A percentile compares a stretch with the other conserved stretches of the same genome.
phyloP scores from a whole-genome alignment of 768 basidiomycete species.

The Calvatia gigantea region DNA sequence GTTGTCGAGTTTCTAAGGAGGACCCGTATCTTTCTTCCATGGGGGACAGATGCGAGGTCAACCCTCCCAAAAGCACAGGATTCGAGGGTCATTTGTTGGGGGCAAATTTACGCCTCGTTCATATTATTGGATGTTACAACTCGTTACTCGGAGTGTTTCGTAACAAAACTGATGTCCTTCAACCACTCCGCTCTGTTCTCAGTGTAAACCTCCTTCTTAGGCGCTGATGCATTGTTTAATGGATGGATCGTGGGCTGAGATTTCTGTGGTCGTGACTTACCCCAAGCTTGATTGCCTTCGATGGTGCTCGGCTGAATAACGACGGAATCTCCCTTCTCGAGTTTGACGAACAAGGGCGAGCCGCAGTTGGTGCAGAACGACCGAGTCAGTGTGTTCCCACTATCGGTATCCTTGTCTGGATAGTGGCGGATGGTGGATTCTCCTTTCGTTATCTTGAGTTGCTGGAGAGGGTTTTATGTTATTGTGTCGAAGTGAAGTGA shows the following conservation, averaged over 20 bases:
- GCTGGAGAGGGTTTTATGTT: conserved; percentile 11
- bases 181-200: conserved; percentile 18
- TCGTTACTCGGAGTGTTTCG: conserved; percentile 12
- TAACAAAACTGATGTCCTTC: conserved; percentile 19
- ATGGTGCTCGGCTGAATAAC: conserved; percentile 22
- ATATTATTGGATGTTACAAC: too few relatives aligned
- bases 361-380: conserved; percentile 30
- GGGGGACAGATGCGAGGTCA: too few relatives aligned
- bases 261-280: conserved; percentile 15
- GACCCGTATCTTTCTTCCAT: too few relatives aligned
- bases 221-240: conserved; percentile 12
- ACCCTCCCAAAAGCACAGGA: too few relatives aligned
- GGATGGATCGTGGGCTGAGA: not conserved
- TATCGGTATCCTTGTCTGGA: conserved; percentile 22
- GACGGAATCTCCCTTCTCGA: conserved; percentile 18
- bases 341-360: conserved; percentile 22
- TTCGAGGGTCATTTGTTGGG: too few relatives aligned
- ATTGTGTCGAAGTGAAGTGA: not conserved
- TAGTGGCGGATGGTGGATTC: conserved; percentile 20
- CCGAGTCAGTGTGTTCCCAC: conserved; percentile 23
- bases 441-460: conserved; percentile 23
- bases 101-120: too few relatives aligned
- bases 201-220: conserved; percentile 18
- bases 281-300: conserved; percentile 20
- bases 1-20: too few relatives aligned